These are phyloP conservation scores for Leccinum fuscescens DNA, from an alignment of 1,284 basidiomycete species.

Conservation along the genomic window DNA sequence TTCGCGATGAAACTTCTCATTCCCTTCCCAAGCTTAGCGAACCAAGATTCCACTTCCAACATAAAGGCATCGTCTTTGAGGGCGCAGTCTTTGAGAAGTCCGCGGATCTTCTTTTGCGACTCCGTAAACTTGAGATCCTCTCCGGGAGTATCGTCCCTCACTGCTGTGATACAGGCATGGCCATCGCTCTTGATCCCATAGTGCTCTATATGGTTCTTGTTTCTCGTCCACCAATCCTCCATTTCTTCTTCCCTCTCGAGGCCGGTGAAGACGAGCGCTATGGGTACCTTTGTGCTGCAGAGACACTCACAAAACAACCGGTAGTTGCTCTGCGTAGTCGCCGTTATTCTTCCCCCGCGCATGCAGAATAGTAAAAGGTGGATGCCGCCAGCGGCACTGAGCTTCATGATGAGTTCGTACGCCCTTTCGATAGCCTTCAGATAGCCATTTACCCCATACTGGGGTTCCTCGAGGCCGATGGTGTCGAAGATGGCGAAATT, in stretches of 20 bases:
- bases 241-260: constrained; percentile 38
- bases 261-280: constrained; percentile 39
- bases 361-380: constrained; percentile 43
- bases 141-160: constrained; percentile 22
- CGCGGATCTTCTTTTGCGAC: constrained; percentile 23
- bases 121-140: constrained; percentile 25
- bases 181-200: constrained; percentile 34
- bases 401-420: constrained; percentile 32
- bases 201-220: constrained; percentile 30
- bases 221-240: constrained; percentile 42
- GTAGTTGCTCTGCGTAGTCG: constrained; percentile 37
- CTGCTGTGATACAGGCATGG: constrained; percentile 42
- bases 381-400: constrained; percentile 34
- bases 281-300: constrained; percentile 35
- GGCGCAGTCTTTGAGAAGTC: constrained; percentile 20
- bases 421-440: constrained; percentile 36
- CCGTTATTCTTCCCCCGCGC: constrained; percentile 36
- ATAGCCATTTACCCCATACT: constrained; percentile 28
- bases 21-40: constrained; percentile 15
- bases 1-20: constrained; percentile 23
- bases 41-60: constrained; percentile 20
- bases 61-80: constrained; percentile 14
- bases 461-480: constrained; percentile 42
- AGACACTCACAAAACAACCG: constrained; percentile 36
- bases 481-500: constrained; percentile 38